Base-by-base conservation (phyloP, 805 yeast genomes). In the Candida wancherniae region DNA sequence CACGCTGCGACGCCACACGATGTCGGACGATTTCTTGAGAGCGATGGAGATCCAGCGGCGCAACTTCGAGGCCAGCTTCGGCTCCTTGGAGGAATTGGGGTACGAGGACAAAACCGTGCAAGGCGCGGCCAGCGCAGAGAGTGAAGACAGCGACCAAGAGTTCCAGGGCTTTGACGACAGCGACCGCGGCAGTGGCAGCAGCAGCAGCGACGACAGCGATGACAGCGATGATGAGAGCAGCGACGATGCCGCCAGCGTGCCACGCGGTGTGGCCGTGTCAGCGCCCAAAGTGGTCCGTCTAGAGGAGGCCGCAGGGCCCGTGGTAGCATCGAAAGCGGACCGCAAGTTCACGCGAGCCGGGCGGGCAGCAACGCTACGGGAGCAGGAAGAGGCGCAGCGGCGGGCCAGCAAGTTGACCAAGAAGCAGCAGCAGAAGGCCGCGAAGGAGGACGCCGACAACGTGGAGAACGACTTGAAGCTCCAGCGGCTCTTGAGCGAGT, bases 381-480 rank as follows among this genome's bases (percentile, higher is more conserved):
- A 55, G 33, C 41, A 51, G 7, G 55, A 50, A 26, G 39, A 43
- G 22, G 58, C 55, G 28, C 53, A 57, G 32, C 37, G 47, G 22
- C 41, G 36, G 22, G 35, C 48, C 1, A 31, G 29, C 15, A 57
- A 58, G 33, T 39, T 44, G 51, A 62, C 58, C 12, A 58, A 57
- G 31, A 57, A 52, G 39, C 67, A 61, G 38, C 52, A 55, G 39
- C 51, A 55, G 23, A 45, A 58, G 40, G 53, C 59, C 6, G 57
- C 57, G 18, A 50, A 58, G 39, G 72, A 66, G 34, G 70, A 65
- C 31, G 53, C 48, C 6, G 71, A 79, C 16, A 75, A 82, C 45
- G 45, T 80, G 39, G 71, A 78, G 37, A 80, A 81, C 43, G 92
- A 82, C 53, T 48, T 80, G n/a, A 83, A 78, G 44, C 58, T 84